A percentile compares a stretch with the other conserved stretches of the same genome.
Conservation (phyloP, 441 rosid genomes). For the Erodium texanum region DNA sequence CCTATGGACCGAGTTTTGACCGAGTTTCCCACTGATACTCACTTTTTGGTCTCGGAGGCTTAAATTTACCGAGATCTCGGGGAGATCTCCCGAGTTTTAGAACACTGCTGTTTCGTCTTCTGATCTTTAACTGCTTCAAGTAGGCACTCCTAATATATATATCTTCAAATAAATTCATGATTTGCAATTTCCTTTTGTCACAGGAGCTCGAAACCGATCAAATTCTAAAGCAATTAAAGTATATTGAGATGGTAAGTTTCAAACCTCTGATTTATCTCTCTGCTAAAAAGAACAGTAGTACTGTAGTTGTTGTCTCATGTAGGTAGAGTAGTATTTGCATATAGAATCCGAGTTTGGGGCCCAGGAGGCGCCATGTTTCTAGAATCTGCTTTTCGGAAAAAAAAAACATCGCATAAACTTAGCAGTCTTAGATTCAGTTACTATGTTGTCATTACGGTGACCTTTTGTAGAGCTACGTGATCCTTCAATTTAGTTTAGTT, state of each 20-base stretch:
- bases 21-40: too few relatives aligned
- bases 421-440: not conserved
- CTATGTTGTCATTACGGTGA: not conserved
- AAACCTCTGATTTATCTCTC: constrained; percentile 3
- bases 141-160: not conserved
- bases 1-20: too few relatives aligned
- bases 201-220: constrained; percentile 82
- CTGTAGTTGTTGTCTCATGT: not conserved
- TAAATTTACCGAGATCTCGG: too few relatives aligned
- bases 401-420: not conserved
- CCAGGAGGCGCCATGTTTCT: not conserved
- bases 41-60: too few relatives aligned
- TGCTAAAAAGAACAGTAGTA: not conserved
- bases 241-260: constrained; percentile 50
- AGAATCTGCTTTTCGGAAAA: not conserved
- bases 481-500: too few relatives aligned
- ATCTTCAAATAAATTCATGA: not conserved
- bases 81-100: too few relatives aligned
- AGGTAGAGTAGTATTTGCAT: not conserved
- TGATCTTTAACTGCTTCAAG: not conserved
- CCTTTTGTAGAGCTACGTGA: not conserved
- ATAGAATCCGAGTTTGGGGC: not conserved
- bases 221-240: constrained; percentile 64
- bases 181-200: not conserved
- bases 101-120: not conserved